Conservation (phyloP, 176 grass and related monocot genomes). For the Avena insularis region DNA sequence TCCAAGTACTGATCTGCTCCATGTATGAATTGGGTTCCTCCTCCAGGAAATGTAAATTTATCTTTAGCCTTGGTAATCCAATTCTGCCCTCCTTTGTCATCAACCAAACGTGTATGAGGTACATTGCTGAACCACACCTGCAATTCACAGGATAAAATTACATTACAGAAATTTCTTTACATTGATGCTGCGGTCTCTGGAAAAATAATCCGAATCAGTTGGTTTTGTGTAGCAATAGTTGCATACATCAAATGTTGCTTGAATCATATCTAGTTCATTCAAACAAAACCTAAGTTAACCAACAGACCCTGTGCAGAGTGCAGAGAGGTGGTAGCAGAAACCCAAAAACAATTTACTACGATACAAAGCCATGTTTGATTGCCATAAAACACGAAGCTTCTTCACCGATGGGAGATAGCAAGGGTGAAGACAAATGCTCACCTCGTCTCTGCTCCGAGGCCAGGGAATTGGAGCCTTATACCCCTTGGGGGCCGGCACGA, state of each 20-base stretch:
- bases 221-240: not conserved
- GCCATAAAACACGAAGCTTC: not conserved
- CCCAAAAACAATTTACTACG: not conserved
- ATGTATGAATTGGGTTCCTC: slow-evolving; percentile 94
- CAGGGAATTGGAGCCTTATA: slow-evolving; percentile 87
- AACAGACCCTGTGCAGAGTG: slow-evolving; percentile 3
- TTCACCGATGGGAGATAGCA: slow-evolving; percentile 21
- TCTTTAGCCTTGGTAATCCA: slow-evolving; percentile 90
- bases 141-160: slow-evolving; percentile 27
- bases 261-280: not conserved
- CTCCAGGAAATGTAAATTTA: slow-evolving; percentile 93
- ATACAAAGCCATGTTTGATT: not conserved
- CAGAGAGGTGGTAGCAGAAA: slow-evolving; percentile 7
- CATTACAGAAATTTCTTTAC: slow-evolving; percentile 19
- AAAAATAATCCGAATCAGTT: not conserved
- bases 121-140: slow-evolving; percentile 99
- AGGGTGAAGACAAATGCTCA: slow-evolving; percentile 43
- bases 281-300: not conserved
- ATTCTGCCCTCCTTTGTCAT: slow-evolving; percentile 99
- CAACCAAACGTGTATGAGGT: slow-evolving; percentile 88
- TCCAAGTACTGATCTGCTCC: slow-evolving; percentile 86
- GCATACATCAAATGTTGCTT: not conserved
- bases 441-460: slow-evolving; percentile 94
- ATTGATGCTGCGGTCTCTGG: not conserved
- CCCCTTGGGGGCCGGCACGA: slow-evolving; percentile 70